These are phyloP conservation scores for Paramecium sonneborni DNA, from an alignment of 73 alveolate species.

Conservation along the genomic window DNA sequence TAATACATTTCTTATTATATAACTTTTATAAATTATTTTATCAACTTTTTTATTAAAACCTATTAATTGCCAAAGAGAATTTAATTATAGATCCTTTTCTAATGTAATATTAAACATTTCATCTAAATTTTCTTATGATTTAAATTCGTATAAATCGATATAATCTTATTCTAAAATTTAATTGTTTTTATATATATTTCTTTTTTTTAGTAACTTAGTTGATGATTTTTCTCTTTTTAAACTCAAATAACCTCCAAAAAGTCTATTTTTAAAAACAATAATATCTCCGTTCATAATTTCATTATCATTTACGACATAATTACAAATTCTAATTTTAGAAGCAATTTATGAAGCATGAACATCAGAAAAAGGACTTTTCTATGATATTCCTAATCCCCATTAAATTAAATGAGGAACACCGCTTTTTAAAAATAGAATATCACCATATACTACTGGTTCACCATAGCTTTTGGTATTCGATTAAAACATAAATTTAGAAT, in stretches of 20 bases:
- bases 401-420: background rate
- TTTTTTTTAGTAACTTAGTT: background rate
- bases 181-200: background rate
- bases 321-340: background rate
- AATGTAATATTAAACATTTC: background rate
- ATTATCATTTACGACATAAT: background rate
- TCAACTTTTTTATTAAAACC: background rate
- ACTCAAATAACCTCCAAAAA: background rate
- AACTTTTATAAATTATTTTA: background rate
- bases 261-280: slow-evolving; percentile 16
- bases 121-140: background rate
- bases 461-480: slow-evolving; percentile 24
- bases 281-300: slow-evolving; percentile 34
- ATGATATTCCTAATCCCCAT: slow-evolving; percentile 25
- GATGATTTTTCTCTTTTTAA: background rate
- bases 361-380: background rate
- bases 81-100: background rate
- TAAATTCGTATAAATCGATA: background rate
- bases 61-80: background rate
- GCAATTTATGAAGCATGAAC: slow-evolving; percentile 12
- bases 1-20: background rate
- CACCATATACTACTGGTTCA: slow-evolving; percentile 31
- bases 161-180: background rate
- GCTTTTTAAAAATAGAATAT: background rate
- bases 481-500: background rate